Percentiles rank a stretch among this genome's conserved stretches.
These are phyloP conservation scores for Alloascoidea africana DNA, from an alignment of 805 yeast species.

Conservation along the genomic window DNA sequence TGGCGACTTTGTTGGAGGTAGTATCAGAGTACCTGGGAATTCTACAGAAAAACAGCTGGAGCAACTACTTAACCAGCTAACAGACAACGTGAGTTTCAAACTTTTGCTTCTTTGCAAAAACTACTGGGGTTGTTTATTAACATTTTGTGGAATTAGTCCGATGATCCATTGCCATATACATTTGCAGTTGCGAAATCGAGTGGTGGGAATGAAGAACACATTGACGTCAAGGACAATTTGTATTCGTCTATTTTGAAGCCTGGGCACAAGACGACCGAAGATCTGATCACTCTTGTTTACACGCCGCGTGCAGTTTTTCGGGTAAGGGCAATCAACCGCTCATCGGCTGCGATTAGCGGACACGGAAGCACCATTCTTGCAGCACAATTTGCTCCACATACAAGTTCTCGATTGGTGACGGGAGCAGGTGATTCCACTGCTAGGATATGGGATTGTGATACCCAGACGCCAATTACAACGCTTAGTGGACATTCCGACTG, in stretches of 20 bases:
- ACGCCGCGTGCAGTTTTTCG: slow-evolving; percentile 93
- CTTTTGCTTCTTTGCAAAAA: slow-evolving; percentile 40
- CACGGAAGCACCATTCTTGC: slow-evolving; percentile 91
- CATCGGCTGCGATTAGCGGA: slow-evolving; percentile 87
- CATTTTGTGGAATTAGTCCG: slow-evolving; percentile 44
- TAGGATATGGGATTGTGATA: slow-evolving; percentile 91
- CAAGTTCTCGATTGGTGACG: slow-evolving; percentile 73
- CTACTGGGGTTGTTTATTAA: slow-evolving; percentile 84
- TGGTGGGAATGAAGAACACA: slow-evolving; percentile 22
- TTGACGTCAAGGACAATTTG: slow-evolving; percentile 67
- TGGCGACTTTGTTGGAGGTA: slow-evolving; percentile 74
- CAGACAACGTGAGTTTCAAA: slow-evolving; percentile 20
- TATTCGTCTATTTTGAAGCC: slow-evolving; percentile 78
- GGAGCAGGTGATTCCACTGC: slow-evolving; percentile 97
- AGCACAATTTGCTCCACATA: slow-evolving; percentile 85
- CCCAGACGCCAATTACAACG: slow-evolving; percentile 79
- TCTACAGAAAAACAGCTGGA: slow-evolving; percentile 78
- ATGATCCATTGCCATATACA: slow-evolving; percentile 83
- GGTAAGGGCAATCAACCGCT: slow-evolving; percentile 80
- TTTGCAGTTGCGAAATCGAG: slow-evolving; percentile 45
- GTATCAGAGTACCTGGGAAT: slow-evolving; percentile 82
- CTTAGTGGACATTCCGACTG: slow-evolving; percentile 79
- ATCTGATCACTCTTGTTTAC: slow-evolving; percentile 75
- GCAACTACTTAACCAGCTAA: slow-evolving; percentile 68
- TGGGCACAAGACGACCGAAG: slow-evolving; percentile 81